Evolutionary conservation across 176 grass and related monocot genomes (phyloP), one percentile per base, ranked within the genome.

Genomic region (Cenchrus fungigraminus): DNA sequence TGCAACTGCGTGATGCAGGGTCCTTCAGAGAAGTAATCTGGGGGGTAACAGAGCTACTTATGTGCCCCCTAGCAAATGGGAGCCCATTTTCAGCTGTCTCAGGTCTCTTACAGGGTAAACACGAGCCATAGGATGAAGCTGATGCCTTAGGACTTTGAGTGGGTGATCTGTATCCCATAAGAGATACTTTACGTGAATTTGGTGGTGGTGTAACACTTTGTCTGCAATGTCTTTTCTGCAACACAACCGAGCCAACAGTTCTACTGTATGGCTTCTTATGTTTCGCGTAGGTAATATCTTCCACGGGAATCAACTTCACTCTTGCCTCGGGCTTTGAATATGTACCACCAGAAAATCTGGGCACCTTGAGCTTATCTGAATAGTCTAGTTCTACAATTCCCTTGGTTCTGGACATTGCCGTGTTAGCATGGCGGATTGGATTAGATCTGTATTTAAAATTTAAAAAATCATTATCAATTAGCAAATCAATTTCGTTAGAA

Each of bases 291-390:
- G 80, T 84, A 32, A 95, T 66, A 29, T 92, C 93, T 88, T 89
- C 86, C 59, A 40, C 32, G 25, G 91, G 75, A 75, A 98, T 95
- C 19, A 85, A 37, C 31, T 95, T 93, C 13, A 93, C 79, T 87
- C 90, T 93, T 61, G 82, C 82, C 67, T 65, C 79, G 25, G 85
- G 86, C 69, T 89, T 91, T 82, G 46, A 78, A 82, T 79, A 76
- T 72, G 74, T 90, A 64, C 87, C 65, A 1, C 73, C 65, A 59
- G 76, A 83, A 69, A 44, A 82, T 82, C 64, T 89, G 45, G 65
- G 32, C 16, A 37, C 53, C 79, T 40, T 78, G 37, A 45, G 34
- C 52, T 80, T 80, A 75, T 76, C 13, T 59, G 61, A 74, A 79
- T 50, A 84, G 12, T 83, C 15, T 56, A 45, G 20, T 54, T 12